Percentiles rank a stretch among this genome's conserved stretches.
phyloP scores from a whole-genome alignment of 352 stramenopile genomes.

The Globisporangium splendens region DNA sequence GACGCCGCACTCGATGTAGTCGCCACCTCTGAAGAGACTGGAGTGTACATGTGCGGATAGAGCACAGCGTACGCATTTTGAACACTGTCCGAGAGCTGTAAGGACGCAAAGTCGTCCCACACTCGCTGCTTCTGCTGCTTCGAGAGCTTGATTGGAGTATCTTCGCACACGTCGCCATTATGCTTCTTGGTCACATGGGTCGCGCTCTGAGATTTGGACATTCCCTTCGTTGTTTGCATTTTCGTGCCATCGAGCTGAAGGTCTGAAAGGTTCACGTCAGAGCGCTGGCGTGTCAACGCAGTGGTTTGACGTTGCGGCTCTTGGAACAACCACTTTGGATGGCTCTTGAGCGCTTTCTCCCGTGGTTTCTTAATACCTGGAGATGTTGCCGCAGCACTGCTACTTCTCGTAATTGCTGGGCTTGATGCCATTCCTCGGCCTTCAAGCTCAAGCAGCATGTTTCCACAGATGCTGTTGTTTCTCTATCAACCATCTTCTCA shows the following conservation, averaged over 20 bases:
- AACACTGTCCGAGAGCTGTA: slow-evolving; percentile 32
- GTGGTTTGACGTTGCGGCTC: background rate
- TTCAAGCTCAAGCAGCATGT: background rate
- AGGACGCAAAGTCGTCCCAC: slow-evolving; percentile 38
- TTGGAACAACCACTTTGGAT: slow-evolving; percentile 2
- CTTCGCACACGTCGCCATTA: background rate
- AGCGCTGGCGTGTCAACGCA: slow-evolving; percentile 6
- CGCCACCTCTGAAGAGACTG: background rate
- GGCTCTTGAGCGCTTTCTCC: background rate
- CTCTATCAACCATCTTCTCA: no score
- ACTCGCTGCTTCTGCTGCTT: slow-evolving; percentile 33
- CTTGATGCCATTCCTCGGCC: background rate
- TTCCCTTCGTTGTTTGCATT: background rate
- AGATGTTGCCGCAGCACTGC: background rate
- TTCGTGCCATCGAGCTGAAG: slow-evolving; percentile 6
- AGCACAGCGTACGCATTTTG: slow-evolving; percentile 60
- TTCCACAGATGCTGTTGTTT: no score
- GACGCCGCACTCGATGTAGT: background rate
- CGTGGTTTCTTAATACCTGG: background rate
- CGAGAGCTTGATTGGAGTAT: slow-evolving; percentile 13
- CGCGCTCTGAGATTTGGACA: slow-evolving; percentile 8
- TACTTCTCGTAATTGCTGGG: background rate
- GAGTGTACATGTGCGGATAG: slow-evolving; percentile 44
- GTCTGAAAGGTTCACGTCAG: background rate
- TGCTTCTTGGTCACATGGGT: background rate